Conservation (phyloP, 352 stramenopile species). For the Globisporangium solare region DNA sequence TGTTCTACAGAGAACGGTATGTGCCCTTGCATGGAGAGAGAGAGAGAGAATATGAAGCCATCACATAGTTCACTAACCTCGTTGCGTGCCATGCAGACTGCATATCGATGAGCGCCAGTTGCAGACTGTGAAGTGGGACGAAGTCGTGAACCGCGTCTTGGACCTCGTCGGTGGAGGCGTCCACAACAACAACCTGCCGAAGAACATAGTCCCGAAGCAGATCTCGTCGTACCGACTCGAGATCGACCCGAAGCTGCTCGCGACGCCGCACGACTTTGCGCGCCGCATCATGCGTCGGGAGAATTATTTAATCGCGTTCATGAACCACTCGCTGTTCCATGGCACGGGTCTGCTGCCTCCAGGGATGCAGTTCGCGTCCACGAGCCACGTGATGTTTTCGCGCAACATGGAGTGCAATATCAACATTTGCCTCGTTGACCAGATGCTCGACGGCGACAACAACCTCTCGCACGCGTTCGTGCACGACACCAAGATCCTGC, state of each 20-base stretch:
- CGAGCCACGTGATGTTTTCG: constrained; percentile 80
- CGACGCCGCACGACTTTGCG: constrained; percentile 87
- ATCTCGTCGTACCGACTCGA: constrained; percentile 77
- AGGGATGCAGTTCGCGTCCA: constrained; percentile 66
- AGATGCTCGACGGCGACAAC: constrained; percentile 91
- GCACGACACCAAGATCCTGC: constrained; percentile 88
- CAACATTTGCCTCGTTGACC: constrained; percentile 95
- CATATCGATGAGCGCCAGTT: constrained; percentile 84
- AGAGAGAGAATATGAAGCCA: constrained; percentile 4
- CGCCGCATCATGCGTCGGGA: constrained; percentile 97
- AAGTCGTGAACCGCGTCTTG: constrained; percentile 86
- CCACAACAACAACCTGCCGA: constrained; percentile 42
- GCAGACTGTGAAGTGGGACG: constrained; percentile 84
- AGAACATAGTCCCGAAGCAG: constrained; percentile 74
- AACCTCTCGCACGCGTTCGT: constrained; percentile 88
- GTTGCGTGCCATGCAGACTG: constrained; percentile 29
- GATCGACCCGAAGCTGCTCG: constrained; percentile 69
- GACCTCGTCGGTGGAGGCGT: constrained; percentile 32
- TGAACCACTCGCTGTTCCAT: constrained; percentile 95
- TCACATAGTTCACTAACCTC: no score
- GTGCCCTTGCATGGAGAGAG: no score
- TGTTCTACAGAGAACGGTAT: constrained; percentile 87
- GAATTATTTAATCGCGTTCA: constrained; percentile 98
- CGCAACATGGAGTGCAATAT: constrained; percentile 93
- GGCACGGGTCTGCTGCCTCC: constrained; percentile 70